Evolutionary conservation across 495 filamentous ascomycete genomes (phyloP).

Genomic region (Aspergillus sparsus): DNA sequence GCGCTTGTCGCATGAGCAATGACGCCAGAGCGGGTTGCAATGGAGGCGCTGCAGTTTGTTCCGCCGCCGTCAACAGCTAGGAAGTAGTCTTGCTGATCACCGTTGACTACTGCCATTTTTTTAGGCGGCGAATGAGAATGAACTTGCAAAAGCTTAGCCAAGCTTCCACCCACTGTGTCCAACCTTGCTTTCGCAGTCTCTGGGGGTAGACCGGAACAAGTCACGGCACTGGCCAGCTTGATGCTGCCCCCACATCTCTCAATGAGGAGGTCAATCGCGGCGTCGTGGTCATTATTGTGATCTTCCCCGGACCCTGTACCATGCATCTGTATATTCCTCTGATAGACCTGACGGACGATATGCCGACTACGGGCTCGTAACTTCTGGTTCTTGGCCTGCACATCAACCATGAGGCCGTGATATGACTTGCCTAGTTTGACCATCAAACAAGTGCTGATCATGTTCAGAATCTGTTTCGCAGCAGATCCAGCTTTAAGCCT

Average conservation of each 20-base stretch:
- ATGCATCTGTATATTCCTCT: no score
- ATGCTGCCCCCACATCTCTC: not conserved
- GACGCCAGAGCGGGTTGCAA: not conserved
- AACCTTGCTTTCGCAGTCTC: not conserved
- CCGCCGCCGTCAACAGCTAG: not conserved
- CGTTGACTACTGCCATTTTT: not conserved
- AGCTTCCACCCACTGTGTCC: not conserved
- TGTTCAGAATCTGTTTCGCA: conserved; percentile 6
- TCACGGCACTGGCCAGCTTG: not conserved
- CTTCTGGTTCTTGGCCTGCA: conserved; percentile 6
- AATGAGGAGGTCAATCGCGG: not conserved
- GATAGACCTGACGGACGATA: not conserved
- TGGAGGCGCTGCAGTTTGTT: conserved; percentile 1
- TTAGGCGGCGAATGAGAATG: not conserved
- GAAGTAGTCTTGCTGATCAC: not conserved
- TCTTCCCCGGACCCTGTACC: not conserved
- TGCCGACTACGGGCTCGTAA: not conserved
- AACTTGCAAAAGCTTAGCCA: not conserved
- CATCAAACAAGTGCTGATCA: conserved; percentile 11
- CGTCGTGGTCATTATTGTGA: not conserved
- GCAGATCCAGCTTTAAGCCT: conserved; percentile 4
- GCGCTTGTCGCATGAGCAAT: not conserved
- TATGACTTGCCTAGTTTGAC: conserved; percentile 3
- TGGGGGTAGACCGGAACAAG: not conserved
- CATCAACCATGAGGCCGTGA: conserved; percentile 1